These are phyloP conservation scores for Arachnomyces sp. DNA, from an alignment of 2,329 filamentous ascomycete species.

Conservation along the genomic window DNA sequence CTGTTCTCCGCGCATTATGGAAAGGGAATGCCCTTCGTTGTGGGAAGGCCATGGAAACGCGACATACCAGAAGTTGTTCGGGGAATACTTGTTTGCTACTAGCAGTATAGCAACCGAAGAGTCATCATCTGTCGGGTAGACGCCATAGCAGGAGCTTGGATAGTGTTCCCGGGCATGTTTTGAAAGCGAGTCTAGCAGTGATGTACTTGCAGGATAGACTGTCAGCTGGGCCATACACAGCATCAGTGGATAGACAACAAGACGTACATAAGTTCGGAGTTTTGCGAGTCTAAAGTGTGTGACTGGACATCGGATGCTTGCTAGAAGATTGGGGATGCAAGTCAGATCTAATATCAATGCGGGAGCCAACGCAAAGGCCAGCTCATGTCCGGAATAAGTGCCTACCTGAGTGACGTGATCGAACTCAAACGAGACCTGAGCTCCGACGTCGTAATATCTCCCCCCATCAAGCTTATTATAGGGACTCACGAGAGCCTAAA, in stretches of 20 bases:
- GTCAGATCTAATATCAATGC: neutral
- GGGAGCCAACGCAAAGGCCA: too few relatives aligned
- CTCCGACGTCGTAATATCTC: constrained; percentile 85
- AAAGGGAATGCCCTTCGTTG: neutral
- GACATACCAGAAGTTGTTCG: constrained; percentile 86
- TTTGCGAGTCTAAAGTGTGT: constrained; percentile 64
- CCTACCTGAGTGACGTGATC: constrained; percentile 70
- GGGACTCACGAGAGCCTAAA: constrained; percentile 66
- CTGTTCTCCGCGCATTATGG: too few relatives aligned
- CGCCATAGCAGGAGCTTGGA: constrained; percentile 68
- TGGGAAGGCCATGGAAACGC: neutral
- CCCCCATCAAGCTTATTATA: constrained; percentile 74
- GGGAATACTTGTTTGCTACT: constrained; percentile 94
- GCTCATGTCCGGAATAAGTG: neutral
- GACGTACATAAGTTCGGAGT: constrained; percentile 73
- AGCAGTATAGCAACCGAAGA: constrained; percentile 70
- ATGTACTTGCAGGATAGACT: constrained; percentile 53
- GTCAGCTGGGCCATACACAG: neutral
- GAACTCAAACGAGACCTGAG: constrained; percentile 77
- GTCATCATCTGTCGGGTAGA: constrained; percentile 71
- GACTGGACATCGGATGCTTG: constrained; percentile 78
- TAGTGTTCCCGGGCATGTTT: constrained; percentile 83
- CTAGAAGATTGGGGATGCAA: constrained; percentile 30
- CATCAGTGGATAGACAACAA: neutral
- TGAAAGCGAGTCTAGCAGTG: constrained; percentile 67